Base-by-base conservation (phyloP, 164 flowering plant species). In the Kalanchoe fedtschenkoi region DNA sequence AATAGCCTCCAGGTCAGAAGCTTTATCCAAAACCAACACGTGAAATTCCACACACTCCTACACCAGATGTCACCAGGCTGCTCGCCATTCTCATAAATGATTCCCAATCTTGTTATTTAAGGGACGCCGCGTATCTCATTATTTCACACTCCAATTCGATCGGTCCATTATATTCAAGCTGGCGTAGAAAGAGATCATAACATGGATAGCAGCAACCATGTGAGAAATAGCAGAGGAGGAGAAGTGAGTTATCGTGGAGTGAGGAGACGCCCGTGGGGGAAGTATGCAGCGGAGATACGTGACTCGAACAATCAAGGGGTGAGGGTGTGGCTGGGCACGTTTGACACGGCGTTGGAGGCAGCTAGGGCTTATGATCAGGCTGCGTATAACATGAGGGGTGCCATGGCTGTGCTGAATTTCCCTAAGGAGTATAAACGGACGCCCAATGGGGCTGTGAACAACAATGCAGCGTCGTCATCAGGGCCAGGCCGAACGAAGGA, bases 391-490 rank as follows among this genome's bases (percentile, higher is more conserved):
- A 43, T 41, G 47, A 43, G 21, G 47, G 47, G 44, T 41, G 47
- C 47, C 2, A 3, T 43, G 47, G 47, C 47, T 16, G 47, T 43
- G 47, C 47, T 43, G 4, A 43, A 43, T n/a, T 43, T 43, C 9
- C 47, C 47, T 2, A 22, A 43, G 21, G 47, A 43, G 47, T 43
- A 43, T 43, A 63, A 69, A 0, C 14, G 17, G 8, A 26, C 64
- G 1, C 9, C 32, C 9, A 53, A 24, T 17, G 42, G 24, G 33
- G 34, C 71, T n/a, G 41, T 66, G 2, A 21, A 35, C 24, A 51
- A 17, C 28, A 26, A 32, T 29, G 28, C 61, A 24, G 33, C 62
- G 5, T 30, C 72, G 17, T 51, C 66, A 2, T 46, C 71, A 1
- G 34, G 34, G 6, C 17, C 26, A n/a, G 63, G 56, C 24, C 62